phyloP scores from a whole-genome alignment of 306 rosid species.

The Vigna trinervia region DNA sequence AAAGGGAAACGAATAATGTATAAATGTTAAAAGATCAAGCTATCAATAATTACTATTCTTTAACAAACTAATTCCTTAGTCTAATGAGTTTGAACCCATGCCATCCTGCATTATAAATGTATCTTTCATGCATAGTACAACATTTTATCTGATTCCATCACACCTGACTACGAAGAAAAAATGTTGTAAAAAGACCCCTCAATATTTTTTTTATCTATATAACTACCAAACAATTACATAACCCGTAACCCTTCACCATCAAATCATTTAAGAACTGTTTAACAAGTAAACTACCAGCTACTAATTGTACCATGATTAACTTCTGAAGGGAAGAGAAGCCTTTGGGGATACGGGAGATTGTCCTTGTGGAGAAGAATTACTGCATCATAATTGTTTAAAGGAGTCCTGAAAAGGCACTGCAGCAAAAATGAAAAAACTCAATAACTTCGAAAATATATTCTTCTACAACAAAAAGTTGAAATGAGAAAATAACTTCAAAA shows the following conservation, averaged over 20 bases:
- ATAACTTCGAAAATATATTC: constrained; percentile 5
- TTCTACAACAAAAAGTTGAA: constrained; percentile 13
- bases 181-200: neutral
- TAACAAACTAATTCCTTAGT: neutral
- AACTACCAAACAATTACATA: constrained; percentile 11
- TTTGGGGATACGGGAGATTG: constrained; percentile 83
- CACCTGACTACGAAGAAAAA: constrained; percentile 21
- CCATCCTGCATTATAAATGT: neutral
- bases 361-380: constrained; percentile 85
- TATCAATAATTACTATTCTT: constrained; percentile 1
- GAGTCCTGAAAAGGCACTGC: constrained; percentile 94
- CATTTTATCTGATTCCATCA: neutral
- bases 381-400: constrained; percentile 88
- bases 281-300: constrained; percentile 18
- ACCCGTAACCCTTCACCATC: constrained; percentile 2
- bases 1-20: constrained; percentile 23
- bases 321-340: constrained; percentile 89
- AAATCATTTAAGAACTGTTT: neutral
- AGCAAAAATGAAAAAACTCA: constrained; percentile 43
- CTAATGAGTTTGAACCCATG: neutral
- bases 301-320: constrained; percentile 64
- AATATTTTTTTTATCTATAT: neutral
- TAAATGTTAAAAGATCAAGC: constrained; percentile 1
- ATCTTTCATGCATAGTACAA: constrained; percentile 3
- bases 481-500: constrained; percentile 10